Evolutionary conservation across 257 asterid species (phyloP).

Genomic region (Jaltomata sinuosa): DNA sequence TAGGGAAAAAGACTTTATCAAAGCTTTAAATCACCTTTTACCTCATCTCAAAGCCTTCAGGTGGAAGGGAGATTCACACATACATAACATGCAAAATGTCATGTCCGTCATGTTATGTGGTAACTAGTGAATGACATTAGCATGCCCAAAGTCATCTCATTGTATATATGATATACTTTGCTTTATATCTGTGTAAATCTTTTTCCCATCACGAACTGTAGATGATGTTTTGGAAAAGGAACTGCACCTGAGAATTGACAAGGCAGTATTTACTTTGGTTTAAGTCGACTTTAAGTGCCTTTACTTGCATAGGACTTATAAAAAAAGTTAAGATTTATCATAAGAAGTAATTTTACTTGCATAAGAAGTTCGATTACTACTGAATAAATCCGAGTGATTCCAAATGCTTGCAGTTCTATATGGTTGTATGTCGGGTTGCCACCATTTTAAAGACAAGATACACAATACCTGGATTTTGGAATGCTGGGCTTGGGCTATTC

Average conservation of each 20-base stretch:
- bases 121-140: neutral
- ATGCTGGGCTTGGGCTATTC: constrained; percentile 71
- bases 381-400: neutral
- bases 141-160: neutral
- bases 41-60: neutral
- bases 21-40: neutral
- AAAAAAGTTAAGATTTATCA: neutral
- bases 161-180: neutral
- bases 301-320: neutral
- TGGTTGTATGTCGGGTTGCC: constrained; percentile 68
- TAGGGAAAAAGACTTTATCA: neutral
- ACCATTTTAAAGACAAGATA: constrained; percentile 84
- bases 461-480: constrained; percentile 93
- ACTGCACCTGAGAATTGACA: neutral
- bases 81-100: neutral
- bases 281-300: neutral
- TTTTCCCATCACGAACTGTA: neutral
- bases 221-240: neutral
- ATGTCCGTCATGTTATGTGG: neutral
- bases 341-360: neutral
- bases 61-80: neutral
- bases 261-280: neutral
- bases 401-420: constrained; percentile 51
- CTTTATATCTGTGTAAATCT: neutral
- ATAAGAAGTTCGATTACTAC: neutral